A percentile compares a stretch with the other conserved stretches of the same genome.
phyloP scores from a whole-genome alignment of 2,329 filamentous ascomycete species.

The Fusarium tjaetaba region DNA sequence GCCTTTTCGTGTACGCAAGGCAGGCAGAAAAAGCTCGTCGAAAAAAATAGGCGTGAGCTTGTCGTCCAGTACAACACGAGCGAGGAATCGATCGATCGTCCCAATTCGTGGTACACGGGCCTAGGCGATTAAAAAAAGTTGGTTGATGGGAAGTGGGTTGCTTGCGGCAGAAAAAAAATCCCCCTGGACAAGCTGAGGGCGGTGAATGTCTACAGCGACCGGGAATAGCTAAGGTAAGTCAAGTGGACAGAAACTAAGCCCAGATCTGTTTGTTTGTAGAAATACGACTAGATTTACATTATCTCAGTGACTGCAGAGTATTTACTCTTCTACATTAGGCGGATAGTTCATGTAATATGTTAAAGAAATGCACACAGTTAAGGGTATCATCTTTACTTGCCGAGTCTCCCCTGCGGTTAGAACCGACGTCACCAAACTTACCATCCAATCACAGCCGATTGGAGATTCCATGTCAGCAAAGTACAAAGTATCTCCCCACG shows the following conservation, averaged over 20 bases:
- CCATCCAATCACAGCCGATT: slow-evolving; percentile 6
- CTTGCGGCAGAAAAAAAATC: slow-evolving; percentile 43
- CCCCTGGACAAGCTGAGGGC: slow-evolving; percentile 32
- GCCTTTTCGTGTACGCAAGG: background rate
- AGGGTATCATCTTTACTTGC: background rate
- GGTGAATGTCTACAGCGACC: slow-evolving; percentile 24
- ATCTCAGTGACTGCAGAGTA: background rate
- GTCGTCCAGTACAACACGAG: slow-evolving; percentile 28
- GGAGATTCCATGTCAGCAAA: slow-evolving; percentile 12
- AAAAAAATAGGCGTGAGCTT: slow-evolving; percentile 5
- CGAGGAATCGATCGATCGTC: slow-evolving; percentile 35
- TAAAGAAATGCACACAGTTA: background rate
- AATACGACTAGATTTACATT: background rate
- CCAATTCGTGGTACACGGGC: slow-evolving; percentile 35
- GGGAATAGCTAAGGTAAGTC: background rate
- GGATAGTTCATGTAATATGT: no score
- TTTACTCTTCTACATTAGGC: background rate
- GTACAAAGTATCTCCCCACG: slow-evolving; percentile 27
- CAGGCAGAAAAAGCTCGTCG: background rate
- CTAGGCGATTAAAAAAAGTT: slow-evolving; percentile 39
- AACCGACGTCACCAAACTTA: slow-evolving; percentile 33
- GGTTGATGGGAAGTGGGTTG: slow-evolving; percentile 41
- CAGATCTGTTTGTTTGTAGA: background rate
- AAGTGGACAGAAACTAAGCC: background rate
- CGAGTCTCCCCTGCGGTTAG: slow-evolving; percentile 1